These are phyloP conservation scores for Sabuloglossum arenarium DNA, from an alignment of 495 filamentous ascomycete species.

Conservation along the genomic window DNA sequence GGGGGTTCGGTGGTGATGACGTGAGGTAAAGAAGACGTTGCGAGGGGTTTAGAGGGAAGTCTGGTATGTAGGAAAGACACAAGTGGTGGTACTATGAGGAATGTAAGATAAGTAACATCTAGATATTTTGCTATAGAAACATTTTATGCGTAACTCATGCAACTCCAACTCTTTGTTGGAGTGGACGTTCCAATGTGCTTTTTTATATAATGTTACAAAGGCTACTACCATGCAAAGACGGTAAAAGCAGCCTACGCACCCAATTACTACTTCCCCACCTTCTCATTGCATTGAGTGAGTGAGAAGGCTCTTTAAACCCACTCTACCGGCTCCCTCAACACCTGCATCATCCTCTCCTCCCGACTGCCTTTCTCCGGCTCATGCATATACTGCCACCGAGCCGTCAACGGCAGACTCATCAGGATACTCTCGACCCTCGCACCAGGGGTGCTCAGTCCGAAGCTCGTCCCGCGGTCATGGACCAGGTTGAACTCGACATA, in stretches of 20 bases:
- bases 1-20: no score
- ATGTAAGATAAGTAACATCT: no score
- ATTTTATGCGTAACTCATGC: no score
- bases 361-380: conserved; percentile 49
- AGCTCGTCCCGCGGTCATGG: conserved; percentile 87
- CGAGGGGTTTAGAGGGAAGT: no score
- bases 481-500: conserved; percentile 99
- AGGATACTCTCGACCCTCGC: conserved; percentile 88
- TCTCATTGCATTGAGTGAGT: neutral
- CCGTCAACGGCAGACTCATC: conserved; percentile 89
- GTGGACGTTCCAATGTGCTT: no score
- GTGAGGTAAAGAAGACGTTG: no score
- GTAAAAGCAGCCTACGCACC: neutral
- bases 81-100: no score
- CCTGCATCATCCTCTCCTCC: conserved; percentile 57
- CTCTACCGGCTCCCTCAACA: conserved; percentile 67
- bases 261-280: neutral
- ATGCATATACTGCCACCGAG: conserved; percentile 93
- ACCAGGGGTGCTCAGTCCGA: conserved; percentile 82
- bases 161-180: no score
- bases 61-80: no score
- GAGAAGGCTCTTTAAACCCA: conserved; percentile 43
- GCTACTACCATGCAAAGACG: no score
- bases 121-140: no score
- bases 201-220: no score